These are phyloP conservation scores for Neonothopanus nambi DNA, from an alignment of 1,284 basidiomycete species.

Conservation along the genomic window DNA sequence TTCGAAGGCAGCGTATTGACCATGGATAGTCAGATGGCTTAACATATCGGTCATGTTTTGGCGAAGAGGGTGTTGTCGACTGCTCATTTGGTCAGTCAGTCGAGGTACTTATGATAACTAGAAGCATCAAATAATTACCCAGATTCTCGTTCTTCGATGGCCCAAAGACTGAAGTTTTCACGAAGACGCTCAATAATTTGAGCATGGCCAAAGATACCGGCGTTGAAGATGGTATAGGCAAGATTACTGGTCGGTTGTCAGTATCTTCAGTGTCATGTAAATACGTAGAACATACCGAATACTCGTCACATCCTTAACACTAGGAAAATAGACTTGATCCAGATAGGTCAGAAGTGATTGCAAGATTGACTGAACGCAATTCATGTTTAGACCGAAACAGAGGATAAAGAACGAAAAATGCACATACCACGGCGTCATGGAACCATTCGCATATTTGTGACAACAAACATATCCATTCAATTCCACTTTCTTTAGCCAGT, in stretches of 20 bases:
- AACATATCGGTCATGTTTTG: constrained; percentile 48
- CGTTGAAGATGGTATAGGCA: constrained; percentile 51
- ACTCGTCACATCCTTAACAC: constrained; percentile 32
- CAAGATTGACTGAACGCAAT: constrained; percentile 43
- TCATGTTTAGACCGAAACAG: neutral
- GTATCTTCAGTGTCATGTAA: too few relatives aligned
- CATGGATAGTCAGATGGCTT: constrained; percentile 52
- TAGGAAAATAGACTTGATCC: constrained; percentile 56
- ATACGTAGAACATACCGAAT: constrained; percentile 40
- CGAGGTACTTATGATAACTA: neutral
- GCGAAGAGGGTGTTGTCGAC: constrained; percentile 33
- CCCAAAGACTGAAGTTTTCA: constrained; percentile 56
- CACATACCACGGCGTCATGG: constrained; percentile 58
- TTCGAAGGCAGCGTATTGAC: constrained; percentile 59
- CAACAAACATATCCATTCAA: constrained; percentile 51
- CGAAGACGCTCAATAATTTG: constrained; percentile 47
- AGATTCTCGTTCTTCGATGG: constrained; percentile 53
- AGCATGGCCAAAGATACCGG: constrained; percentile 51
- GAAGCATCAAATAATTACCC: constrained; percentile 29
- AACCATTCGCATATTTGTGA: constrained; percentile 61
- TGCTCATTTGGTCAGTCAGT: constrained; percentile 14
- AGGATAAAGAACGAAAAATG: neutral
- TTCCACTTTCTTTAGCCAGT: constrained; percentile 38
- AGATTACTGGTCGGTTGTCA: constrained; percentile 41
- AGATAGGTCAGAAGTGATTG: constrained; percentile 62